Evolutionary conservation across 78 protist species (phyloP), one percentile per base, ranked within the genome.

Genomic region (Polysphondylium violaceum): DNA sequence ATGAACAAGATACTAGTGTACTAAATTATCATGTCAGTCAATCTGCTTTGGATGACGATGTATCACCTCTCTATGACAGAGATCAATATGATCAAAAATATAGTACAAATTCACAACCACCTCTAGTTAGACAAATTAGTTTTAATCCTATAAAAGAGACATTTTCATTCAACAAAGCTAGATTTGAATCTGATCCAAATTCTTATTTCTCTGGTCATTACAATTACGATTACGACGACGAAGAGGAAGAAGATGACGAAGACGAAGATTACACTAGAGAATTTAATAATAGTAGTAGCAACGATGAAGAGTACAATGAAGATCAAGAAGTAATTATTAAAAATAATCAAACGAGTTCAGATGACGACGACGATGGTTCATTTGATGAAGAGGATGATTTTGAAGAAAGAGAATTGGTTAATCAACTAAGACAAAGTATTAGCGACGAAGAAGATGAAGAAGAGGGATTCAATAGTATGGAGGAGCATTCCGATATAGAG

Each of bases 211-310:
- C 23, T 14, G 53, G 11, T 47, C 23, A 11, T 47, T 8, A 47
- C 8, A 25, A 56, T 4, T 4, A 56, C 63, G 63, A 56, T 4
- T 16, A 56, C 21, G 63, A 56, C 5, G 63, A 56, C 7, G 63
- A 56, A 4, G 63, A 56, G 12, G 63, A 56, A 56, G 63, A 56
- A n/a, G 63, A 56, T 56, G 29, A 56, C 7, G 63, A 56, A 17
- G 7, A 56, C 21, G 63, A 14, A n/a, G n/a, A n/a, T n/a, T n/a
- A n/a, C n/a, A n/a, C n/a, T n/a, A n/a, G n/a, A n/a, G n/a, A n/a
- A n/a, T n/a, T n/a, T n/a, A n/a, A n/a, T n/a, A n/a, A n/a, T n/a
- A n/a, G n/a, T n/a, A n/a, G n/a, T n/a, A n/a, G n/a, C n/a, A n/a
- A n/a, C n/a, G n/a, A n/a, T n/a, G n/a, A n/a, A n/a, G n/a, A n/a